Evolutionary conservation across 1,284 basidiomycete species (phyloP), one percentile per base, ranked within the genome.

Genomic region (Cryptococcus sp.): DNA sequence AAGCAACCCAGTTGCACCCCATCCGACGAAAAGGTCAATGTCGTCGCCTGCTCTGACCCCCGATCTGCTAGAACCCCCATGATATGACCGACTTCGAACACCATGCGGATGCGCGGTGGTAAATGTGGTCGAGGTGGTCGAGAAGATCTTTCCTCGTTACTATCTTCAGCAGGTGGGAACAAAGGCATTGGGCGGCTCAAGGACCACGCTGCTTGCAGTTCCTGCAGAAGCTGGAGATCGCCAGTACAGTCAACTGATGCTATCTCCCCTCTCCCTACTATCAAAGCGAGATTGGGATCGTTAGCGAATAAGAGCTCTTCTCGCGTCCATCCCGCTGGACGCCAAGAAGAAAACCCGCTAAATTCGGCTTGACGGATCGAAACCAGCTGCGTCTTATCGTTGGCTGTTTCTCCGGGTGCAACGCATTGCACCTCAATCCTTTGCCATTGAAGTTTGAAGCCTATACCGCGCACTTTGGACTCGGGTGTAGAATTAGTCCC

Each of bases 221-320:
- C 69, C 16, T 69, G 60, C 10, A 72, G 41, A 1, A 76, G 62
- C 58, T 73, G 69, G 13, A 73, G 46, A 50, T 78, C 76, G 3
- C 64, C 68, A 1, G 70, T 64, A 5, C 67, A 55, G 47, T 75
- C 71, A n/a, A 76, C 41, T 0, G 72, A 72, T 5, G 64, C 68
- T 27, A 78, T 59, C 5, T 53, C 52, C 1, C 65, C 66, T 25
- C 61, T 52, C 1, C 61, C 62, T 19, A 75, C 64, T 8, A 75
- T 50, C 19, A 78, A 52, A 2, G 69, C 64, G 16, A 74, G 60
- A 49, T 77, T 77, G 4, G 69, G 71, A 41, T 78, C 76, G 19
- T 61, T 63, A 11, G 67, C 58, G 50, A 77, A 78, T 10, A 77
- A 43, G 20, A 74, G 48, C 35, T 76, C 70, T 16, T 69, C 66